These are phyloP conservation scores for Sclerotinia borealis DNA, from an alignment of 2,329 filamentous ascomycete genomes.

Conservation along the genomic window DNA sequence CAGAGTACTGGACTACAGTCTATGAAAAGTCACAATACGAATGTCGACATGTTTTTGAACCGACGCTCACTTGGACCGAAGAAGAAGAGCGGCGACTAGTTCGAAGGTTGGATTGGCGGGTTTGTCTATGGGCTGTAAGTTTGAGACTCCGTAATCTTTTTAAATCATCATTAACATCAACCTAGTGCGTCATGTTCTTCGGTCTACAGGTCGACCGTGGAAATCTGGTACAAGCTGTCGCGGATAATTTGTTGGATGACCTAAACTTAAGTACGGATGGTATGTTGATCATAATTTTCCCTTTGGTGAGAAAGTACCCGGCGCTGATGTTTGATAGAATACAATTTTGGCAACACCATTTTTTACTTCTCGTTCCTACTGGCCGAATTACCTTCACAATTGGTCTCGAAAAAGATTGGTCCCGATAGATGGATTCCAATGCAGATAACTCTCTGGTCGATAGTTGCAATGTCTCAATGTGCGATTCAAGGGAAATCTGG, in stretches of 20 bases:
- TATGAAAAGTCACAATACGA: conserved; percentile 29
- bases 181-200: conserved; percentile 56
- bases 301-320: too few relatives aligned
- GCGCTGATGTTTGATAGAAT: conserved; percentile 14
- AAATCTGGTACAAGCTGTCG: conserved; percentile 52
- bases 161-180: conserved; percentile 35
- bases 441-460: conserved; percentile 46
- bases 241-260: conserved; percentile 55
- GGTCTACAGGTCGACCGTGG: conserved; percentile 54
- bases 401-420: conserved; percentile 43
- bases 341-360: conserved; percentile 32
- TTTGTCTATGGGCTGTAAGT: conserved; percentile 24
- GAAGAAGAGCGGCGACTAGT: conserved; percentile 26
- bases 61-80: conserved; percentile 23
- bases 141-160: not conserved
- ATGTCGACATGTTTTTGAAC: conserved; percentile 25
- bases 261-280: conserved; percentile 40
- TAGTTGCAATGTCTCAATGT: conserved; percentile 42
- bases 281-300: not conserved
- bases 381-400: conserved; percentile 44
- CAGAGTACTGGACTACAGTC: conserved; percentile 18
- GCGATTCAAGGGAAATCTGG: conserved; percentile 38
- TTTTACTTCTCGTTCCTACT: conserved; percentile 39
- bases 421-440: conserved; percentile 47
- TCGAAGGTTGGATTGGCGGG: conserved; percentile 22